Base-by-base conservation (phyloP, 352 stramenopile species). In the Globisporangium nodosum region DNA sequence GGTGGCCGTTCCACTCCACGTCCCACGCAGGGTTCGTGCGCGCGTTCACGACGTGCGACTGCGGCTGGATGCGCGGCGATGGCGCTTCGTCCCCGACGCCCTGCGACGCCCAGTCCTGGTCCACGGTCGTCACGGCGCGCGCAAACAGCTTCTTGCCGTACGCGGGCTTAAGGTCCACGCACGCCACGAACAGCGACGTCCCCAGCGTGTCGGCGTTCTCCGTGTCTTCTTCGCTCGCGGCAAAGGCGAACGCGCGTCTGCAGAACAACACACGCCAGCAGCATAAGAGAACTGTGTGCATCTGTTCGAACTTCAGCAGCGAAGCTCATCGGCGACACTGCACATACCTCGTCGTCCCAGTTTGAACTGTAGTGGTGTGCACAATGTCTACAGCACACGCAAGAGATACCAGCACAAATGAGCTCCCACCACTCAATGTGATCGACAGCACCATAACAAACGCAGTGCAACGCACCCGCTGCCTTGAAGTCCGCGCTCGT, bases 11-110 rank as follows among this genome's bases (percentile, higher is more conserved):
- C 73, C 70, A 91, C 27, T 78, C 68, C 54, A 72, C 69, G 16
- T 73, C 59, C 82, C 81, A 94, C 27, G 67, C 40, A 0, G 68
- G 56, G 46, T 94, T 92, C 20, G 82, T 92, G 52, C 85, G 75
- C 37, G 80, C 82, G 57, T 94, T 94, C 39, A 94, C 85, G 15
- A 90, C 60, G 61, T 94, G 85, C 8, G 82, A 92, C 66, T 94
- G 85, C 30, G 85, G 85, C 24, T 73, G 76, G 40, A 90, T 73
- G 9, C 61, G 64, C 15, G 85, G 85, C n/a, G 79, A 86, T 37
- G 79, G 77, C 24, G 52, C 54, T 45, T 91, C 71, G 30, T 80
- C 68, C 16, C 71, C 71, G 30, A 55, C 54, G 16, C 71, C 78
- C 56, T 90, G 74, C 1, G 59, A 65, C 49, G 69, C 85, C 85